Base-by-base conservation (phyloP, 306 rosid species). In the Castanospermum australe region DNA sequence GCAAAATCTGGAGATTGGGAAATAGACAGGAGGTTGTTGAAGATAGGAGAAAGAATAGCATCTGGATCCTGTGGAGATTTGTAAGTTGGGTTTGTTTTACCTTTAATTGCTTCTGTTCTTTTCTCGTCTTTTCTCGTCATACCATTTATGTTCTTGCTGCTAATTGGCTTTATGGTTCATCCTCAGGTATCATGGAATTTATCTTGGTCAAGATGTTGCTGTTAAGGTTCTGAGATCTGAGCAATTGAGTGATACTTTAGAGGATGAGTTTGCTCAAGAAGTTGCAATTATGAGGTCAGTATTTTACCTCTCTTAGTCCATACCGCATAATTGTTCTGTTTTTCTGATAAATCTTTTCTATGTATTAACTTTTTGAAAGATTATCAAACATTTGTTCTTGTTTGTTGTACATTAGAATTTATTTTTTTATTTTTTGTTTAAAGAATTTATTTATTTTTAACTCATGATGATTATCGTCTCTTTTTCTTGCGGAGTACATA, bases 21-120 rank as follows among this genome's bases (percentile, higher is more conserved):
- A 87, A 96, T 96, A 79, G 98, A 96, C 83, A 86, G 93, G 86
- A 92, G 92, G 78, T 87, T 90, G 69, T 79, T 96, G 75, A 96
- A 88, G 91, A 90, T 90, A 30, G 97, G 94, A 79, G 98, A 93
- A 33, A 87, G 89, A 88, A 90, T 96, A 84, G 99, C 97, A 63
- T 90, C 98, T 52, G 99, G 99, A 57, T 96, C 99, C 73, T 93
- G 97, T 87, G 99, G 98, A 84, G 97, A 96, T 85, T 75, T 96
- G 99, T 95, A 88, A 89, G 97, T 87, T 68, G 63, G 48, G 30
- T 77, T 77, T 76, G 81, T 63, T 61, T 60, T 70, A 63, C 67
- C 54, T 22, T 75, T 60, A 47, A 69, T 76, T 60, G 24, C 14
- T 45, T 76, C 5, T 41, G 14, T 44, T 76, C 9, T 39, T 54